A percentile compares a stretch with the other conserved stretches of the same genome.
phyloP scores from a whole-genome alignment of 1,284 basidiomycete species.

The Rhodotorula sp. region DNA sequence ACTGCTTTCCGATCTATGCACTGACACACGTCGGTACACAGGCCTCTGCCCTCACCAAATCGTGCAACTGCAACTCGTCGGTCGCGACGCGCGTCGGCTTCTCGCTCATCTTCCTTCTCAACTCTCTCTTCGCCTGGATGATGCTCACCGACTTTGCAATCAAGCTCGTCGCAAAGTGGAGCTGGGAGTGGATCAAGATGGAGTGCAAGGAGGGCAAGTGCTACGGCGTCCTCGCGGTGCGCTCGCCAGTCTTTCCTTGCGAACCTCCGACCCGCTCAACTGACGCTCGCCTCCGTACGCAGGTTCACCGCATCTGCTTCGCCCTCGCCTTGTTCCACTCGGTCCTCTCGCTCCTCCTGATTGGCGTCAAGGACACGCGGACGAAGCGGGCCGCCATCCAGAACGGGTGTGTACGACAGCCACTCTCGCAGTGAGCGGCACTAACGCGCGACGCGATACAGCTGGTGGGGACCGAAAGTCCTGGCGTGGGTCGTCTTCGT shows the following conservation, averaged over 20 bases:
- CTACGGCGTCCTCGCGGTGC: slow-evolving; percentile 92
- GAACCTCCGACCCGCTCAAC: neutral
- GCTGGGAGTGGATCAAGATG: slow-evolving; percentile 97
- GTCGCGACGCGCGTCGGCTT: slow-evolving; percentile 97
- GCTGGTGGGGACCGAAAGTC: slow-evolving; percentile 99
- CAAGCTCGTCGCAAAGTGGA: slow-evolving; percentile 84
- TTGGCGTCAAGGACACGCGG: slow-evolving; percentile 84
- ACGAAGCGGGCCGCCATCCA: slow-evolving; percentile 90
- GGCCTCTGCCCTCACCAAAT: slow-evolving; percentile 92
- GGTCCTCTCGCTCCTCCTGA: slow-evolving; percentile 71
- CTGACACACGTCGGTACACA: slow-evolving; percentile 47
- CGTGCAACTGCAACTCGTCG: slow-evolving; percentile 97
- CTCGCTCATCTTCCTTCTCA: slow-evolving; percentile 90
- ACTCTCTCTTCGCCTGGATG: slow-evolving; percentile 94
- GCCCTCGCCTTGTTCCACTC: slow-evolving; percentile 87
- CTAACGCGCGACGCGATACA: slow-evolving; percentile 46
- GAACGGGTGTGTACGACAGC: slow-evolving; percentile 68
- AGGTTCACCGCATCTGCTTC: slow-evolving; percentile 97
- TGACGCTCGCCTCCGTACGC: slow-evolving; percentile 20
- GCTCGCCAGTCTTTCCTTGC: slow-evolving; percentile 44
- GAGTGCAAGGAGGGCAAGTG: slow-evolving; percentile 89
- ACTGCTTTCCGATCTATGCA: too few relatives aligned
- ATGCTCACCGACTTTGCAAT: slow-evolving; percentile 90
- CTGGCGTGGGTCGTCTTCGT: slow-evolving; percentile 78
- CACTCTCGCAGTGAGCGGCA: neutral